Evolutionary conservation across 331 rosid genomes (phyloP).

Genomic region (Arachis monticola): DNA sequence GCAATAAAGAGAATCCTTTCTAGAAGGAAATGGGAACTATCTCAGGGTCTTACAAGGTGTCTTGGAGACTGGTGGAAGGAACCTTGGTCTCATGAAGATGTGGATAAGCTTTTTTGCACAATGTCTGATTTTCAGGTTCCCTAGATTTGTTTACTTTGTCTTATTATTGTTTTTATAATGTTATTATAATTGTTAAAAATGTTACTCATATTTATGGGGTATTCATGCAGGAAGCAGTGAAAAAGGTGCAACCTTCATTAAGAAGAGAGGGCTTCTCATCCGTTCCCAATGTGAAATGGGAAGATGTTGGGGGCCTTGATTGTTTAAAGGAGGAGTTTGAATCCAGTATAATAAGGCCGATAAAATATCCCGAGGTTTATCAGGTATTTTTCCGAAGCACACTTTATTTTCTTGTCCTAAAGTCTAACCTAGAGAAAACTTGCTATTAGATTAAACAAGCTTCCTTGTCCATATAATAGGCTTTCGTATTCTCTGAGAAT

Average conservation of each 20-base stretch:
- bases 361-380: constrained; percentile 69
- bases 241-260: constrained; percentile 77
- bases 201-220: neutral
- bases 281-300: constrained; percentile 87
- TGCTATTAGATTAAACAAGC: constrained; percentile 16
- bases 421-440: neutral
- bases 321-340: constrained; percentile 66
- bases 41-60: constrained; percentile 27
- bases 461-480: constrained; percentile 1
- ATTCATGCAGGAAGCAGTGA: constrained; percentile 68
- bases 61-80: constrained; percentile 65
- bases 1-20: constrained; percentile 71
- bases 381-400: constrained; percentile 54
- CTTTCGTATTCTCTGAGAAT: neutral
- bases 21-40: constrained; percentile 48
- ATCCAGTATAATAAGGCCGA: constrained; percentile 62
- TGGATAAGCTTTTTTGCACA: constrained; percentile 63
- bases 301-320: constrained; percentile 91
- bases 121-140: constrained; percentile 90
- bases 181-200: neutral
- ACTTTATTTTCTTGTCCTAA: neutral
- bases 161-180: neutral
- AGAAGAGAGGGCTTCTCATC: constrained; percentile 90
- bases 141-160: neutral
- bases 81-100: constrained; percentile 66